These are phyloP conservation scores for Apostasia shenzhenica DNA, from an alignment of 106 monocot species.

Conservation along the genomic window DNA sequence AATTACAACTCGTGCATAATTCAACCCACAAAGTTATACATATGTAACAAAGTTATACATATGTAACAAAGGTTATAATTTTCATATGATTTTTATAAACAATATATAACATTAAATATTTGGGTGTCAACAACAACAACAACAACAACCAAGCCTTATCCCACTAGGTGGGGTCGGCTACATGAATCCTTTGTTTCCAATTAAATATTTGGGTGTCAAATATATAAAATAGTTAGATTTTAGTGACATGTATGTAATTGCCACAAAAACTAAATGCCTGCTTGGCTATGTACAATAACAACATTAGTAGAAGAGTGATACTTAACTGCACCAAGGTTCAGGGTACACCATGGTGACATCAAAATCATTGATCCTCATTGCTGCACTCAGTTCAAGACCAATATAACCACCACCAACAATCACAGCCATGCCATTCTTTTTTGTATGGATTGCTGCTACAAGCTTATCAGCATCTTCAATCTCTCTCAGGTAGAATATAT, in stretches of 20 bases:
- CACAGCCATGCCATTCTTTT: constrained; percentile 83
- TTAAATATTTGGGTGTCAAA: not conserved
- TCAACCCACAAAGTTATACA: not conserved
- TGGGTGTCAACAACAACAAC: not conserved
- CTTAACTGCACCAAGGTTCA: constrained; percentile 99
- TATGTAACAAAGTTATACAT: not conserved
- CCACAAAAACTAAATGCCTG: not conserved
- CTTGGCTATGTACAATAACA: not conserved
- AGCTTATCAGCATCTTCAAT: constrained; percentile 90
- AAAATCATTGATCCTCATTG: constrained; percentile 55
- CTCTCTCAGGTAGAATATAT: constrained; percentile 86
- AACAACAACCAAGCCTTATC: too few relatives aligned
- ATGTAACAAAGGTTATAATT: not conserved
- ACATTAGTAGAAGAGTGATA: not conserved
- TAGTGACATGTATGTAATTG: not conserved
- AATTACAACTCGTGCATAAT: too few relatives aligned
- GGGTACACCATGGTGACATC: constrained; percentile 97
- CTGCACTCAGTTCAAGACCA: constrained; percentile 85
- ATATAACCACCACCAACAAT: constrained; percentile 96
- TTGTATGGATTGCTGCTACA: constrained; percentile 61
- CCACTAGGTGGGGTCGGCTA: too few relatives aligned
- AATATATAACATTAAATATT: too few relatives aligned
- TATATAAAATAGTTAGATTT: not conserved
- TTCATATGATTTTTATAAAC: too few relatives aligned
- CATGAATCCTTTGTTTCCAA: too few relatives aligned